Evolutionary conservation across 768 basidiomycete genomes (phyloP).

Genomic region (Gelatoporia subvermispora): DNA sequence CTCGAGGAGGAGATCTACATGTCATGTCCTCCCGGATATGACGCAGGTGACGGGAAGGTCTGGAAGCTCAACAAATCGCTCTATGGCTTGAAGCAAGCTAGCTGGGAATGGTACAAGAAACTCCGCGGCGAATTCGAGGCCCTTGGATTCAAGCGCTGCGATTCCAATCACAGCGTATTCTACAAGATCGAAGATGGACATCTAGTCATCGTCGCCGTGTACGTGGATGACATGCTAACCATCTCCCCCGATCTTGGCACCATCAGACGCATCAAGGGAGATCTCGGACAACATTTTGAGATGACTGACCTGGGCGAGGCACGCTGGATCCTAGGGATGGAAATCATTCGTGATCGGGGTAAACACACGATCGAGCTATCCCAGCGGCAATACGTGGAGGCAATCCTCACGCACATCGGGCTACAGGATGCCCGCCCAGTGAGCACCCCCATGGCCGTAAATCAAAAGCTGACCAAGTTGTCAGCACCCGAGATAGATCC

Average conservation of each 20-base stretch:
- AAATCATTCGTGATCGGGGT: no score
- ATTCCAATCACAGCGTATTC: slow-evolving; percentile 16
- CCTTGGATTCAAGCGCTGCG: not conserved
- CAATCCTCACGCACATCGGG: slow-evolving; percentile 8
- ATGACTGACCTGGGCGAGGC: no score
- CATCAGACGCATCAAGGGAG: no score
- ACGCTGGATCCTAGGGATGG: no score
- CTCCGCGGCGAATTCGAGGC: not conserved
- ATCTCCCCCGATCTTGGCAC: no score
- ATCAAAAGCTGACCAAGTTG: not conserved
- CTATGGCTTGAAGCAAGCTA: slow-evolving; percentile 11
- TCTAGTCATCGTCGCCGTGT: slow-evolving; percentile 2
- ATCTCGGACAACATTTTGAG: no score
- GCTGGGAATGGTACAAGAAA: slow-evolving; percentile 8
- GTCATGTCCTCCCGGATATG: slow-evolving; percentile 31
- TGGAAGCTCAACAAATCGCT: not conserved
- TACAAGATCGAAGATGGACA: not conserved
- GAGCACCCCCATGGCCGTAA: slow-evolving; percentile 6
- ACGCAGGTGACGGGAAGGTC: slow-evolving; percentile 16
- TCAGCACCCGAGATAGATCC: slow-evolving; percentile 5
- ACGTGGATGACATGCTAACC: no score
- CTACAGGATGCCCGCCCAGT: slow-evolving; percentile 1
- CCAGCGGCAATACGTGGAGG: slow-evolving; percentile 10
- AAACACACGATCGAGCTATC: slow-evolving; percentile 11
- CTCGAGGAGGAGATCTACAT: slow-evolving; percentile 40